Conservation (phyloP, 2,329 filamentous ascomycete species). For the Diaporthe sp. region DNA sequence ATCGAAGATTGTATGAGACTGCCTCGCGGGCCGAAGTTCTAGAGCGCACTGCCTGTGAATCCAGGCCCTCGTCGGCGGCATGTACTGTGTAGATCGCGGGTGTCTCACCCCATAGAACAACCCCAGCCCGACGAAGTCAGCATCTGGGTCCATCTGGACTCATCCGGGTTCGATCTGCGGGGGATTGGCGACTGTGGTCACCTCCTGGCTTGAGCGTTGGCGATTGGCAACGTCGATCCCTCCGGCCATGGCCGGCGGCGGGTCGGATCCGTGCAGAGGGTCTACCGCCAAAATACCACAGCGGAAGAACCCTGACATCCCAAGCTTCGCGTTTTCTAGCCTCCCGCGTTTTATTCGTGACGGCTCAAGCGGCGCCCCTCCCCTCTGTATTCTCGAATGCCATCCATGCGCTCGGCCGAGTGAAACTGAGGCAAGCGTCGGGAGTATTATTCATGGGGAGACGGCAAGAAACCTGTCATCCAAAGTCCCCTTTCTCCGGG, state of each 20-base stretch:
- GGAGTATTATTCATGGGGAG: neutral
- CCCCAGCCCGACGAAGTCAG: neutral
- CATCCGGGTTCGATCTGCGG: constrained; percentile 33
- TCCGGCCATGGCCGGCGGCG: constrained; percentile 15
- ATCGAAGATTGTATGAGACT: neutral
- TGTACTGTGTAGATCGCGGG: constrained; percentile 5
- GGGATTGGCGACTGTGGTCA: constrained; percentile 15
- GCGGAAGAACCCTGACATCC: neutral
- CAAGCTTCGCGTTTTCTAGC: constrained; percentile 5
- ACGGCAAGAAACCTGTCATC: constrained; percentile 15
- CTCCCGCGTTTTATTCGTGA: constrained; percentile 32
- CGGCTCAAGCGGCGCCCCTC: constrained; percentile 7
- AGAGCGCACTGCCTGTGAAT: neutral
- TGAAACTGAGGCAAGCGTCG: constrained; percentile 28
- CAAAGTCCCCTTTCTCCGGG: constrained; percentile 11
- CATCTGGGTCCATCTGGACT: constrained; percentile 34
- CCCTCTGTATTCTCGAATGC: neutral
- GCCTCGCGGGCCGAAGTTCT: neutral
- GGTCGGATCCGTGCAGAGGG: constrained; percentile 19
- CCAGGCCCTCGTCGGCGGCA: constrained; percentile 6
- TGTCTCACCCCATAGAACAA: constrained; percentile 17
- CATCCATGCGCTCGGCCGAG: constrained; percentile 35
- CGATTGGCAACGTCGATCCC: constrained; percentile 19
- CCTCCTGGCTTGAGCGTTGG: constrained; percentile 22
- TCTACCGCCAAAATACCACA: neutral